Base-by-base conservation (phyloP, 495 filamentous ascomycete genomes). In the Penicillium bialowiezense region DNA sequence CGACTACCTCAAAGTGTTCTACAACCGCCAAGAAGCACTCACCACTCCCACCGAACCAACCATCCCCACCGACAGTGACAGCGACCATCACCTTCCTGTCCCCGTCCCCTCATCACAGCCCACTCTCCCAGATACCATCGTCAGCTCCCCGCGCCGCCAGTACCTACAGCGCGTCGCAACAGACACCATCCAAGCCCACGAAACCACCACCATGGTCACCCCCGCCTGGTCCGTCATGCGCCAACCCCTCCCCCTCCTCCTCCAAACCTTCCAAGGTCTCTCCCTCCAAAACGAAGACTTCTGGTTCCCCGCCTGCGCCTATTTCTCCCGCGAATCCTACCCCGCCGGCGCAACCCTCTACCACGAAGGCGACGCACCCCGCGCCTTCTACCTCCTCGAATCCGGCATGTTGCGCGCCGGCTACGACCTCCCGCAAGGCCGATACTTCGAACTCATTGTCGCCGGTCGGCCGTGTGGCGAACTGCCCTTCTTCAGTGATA, bases 381-480 rank as follows among this genome's bases (percentile, higher is more conserved):
- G 84, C 17, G 88, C 82, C 18, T 97, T 98, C 68, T 97, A 95
- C 59, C 79, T 98, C n/a, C 67, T 98, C 3, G 90, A 97, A 68
- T 76, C 80, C 3, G 93, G 93, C 24, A 90, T 96, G 62, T 77
- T 98, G 23, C 81, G 90, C 29, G 89, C 85, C 1, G 90, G 93
- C 55, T 98, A 97, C 62, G 80, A 92, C 26, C 76, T 91, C 14
- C 89, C 92, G 1, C 93, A 97, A 64, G 93, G 95, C 5, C 78
- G 80, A 54, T 88, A 90, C 57, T 91, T 83, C 39, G 93, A 98
- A 62, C 86, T 89, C 52, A 96, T 98, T 34, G 88, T 97, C 2
- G 90, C 90, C 7, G 93, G 93, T 18, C 91, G 92, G 19, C 96
- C 93, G 8, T 97, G 92, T 60, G 93, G 93, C 20, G 93, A 98